Base-by-base conservation (phyloP, 495 filamentous ascomycete species). In the Neurospora sp. region DNA sequence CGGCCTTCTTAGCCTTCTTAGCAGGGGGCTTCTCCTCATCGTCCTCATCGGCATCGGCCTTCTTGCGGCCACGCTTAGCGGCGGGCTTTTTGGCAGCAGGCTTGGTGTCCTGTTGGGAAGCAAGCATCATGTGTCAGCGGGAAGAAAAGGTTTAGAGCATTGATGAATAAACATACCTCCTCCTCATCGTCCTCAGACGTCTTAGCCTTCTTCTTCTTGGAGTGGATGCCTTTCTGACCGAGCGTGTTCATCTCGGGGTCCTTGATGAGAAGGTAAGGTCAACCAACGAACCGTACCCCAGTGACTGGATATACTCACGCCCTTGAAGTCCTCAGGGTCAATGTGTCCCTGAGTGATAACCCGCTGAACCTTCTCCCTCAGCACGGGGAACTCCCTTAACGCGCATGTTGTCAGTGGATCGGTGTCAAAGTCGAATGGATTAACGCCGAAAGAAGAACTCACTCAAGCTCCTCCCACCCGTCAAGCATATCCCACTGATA, bases 281-380 rank as follows among this genome's bases (percentile, higher is more conserved):
- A 81, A 76, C 77, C 17, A 73, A 71, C 48, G 54, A 54, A 45
- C 21, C 28, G 28, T 13, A 39, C 39, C 48, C n/a, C 21, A 24
- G 36, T 37, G 40, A 39, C 24, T 62, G 9, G 31, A 73, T 69
- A 21, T 69, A 79, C 90, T 83, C 85, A 95, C 92, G 0, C 92
- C 91, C 6, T 87, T 90, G 90, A 92, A 96, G 70, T 94, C 93
- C 40, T 90, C 90, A 71, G 92, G 87, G 74, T 89, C 88, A 72
- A 96, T 89, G 76, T 94, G 91, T 10, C 92, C 92, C 74, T 91
- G 84, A 36, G 85, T 85, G 10, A 96, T 71, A 19, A 89, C 92
- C 36, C 83, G 83, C 71, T 80, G 79, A 40, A 94, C 81, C 81
- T 92, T 94, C 31, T 85, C 87, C 79, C 91, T 87, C 8, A 85